Conservation (phyloP, 192 early-diverging fungal species). For the Coemansia sp. region DNA sequence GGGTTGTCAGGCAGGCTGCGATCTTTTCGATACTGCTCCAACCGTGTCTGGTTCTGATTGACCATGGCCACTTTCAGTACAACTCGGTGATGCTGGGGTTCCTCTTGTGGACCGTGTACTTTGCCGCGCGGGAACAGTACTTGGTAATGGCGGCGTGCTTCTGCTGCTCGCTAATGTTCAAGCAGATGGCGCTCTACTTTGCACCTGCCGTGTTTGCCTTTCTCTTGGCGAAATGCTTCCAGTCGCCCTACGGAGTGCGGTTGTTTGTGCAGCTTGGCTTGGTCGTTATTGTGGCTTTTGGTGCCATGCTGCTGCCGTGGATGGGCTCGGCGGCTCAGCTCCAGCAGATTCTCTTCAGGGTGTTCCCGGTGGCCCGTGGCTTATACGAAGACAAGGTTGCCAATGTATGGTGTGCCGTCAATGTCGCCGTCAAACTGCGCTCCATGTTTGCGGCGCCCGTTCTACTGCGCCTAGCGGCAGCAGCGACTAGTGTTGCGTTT, state of each 20-base stretch:
- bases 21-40: conserved; percentile 72
- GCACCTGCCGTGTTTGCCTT: conserved; percentile 88
- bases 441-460: conserved; percentile 58
- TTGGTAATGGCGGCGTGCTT: conserved; percentile 77
- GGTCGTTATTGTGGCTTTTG: conserved; percentile 71
- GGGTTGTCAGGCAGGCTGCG: conserved; percentile 36
- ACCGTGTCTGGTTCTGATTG: conserved; percentile 88
- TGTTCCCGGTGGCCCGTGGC: conserved; percentile 92
- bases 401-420: conserved; percentile 95
- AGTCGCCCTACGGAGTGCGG: conserved; percentile 6
- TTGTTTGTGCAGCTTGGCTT: conserved; percentile 70
- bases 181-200: conserved; percentile 97
- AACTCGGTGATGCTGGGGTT: conserved; percentile 97
- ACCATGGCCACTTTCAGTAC: conserved; percentile 98
- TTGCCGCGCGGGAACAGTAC: conserved; percentile 62
- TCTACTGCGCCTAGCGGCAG: conserved; percentile 68
- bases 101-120: conserved; percentile 70
- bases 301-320: conserved; percentile 68
- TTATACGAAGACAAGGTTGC: conserved; percentile 99
- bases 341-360: conserved; percentile 72
- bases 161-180: conserved; percentile 82
- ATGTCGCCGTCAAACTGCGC: conserved; percentile 79
- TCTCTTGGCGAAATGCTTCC: conserved; percentile 75
- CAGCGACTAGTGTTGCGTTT: conserved; percentile 65
- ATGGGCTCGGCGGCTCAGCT: conserved; percentile 60